Evolutionary conservation across 179 eudicot species (phyloP), one percentile per base, ranked within the genome.

Genomic region (Silene coronaria): DNA sequence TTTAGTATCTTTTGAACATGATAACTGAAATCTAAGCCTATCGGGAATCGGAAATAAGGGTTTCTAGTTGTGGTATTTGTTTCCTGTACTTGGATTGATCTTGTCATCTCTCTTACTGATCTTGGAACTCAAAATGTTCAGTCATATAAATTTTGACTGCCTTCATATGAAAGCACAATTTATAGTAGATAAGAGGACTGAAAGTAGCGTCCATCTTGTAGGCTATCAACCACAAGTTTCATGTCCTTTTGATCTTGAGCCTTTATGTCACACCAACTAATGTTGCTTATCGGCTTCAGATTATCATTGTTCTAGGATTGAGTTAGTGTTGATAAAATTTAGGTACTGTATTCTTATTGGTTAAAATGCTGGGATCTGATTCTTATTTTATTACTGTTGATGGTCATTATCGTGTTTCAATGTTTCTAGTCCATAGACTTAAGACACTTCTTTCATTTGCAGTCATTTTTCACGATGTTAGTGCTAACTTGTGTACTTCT

Each of bases 201-300:
- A 42, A 42, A 42, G 48, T 42, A 42, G 48, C 0, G 14, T 9
- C 48, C 48, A 1, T 42, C 11, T 11, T 3, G 14, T 42, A 36
- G 9, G 45, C 11, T 36, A 36, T 36, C 45, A 8, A 36, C 45
- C 45, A 36, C 45, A 36, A 7, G 28, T 61, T 13, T 42, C 17
- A 65, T 48, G 69, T 34, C 45, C 10, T 23, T 74, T 32, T 74
- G 30, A 23, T 53, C 30, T 58, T 26, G 12, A 21, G 11, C 19
- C 1, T 48, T 24, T 19, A 14, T 0, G 21, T 21, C 32, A 30
- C 4, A 51, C 19, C n/a, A 34, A 9, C 14, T 19, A 10, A 45
- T 60, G 69, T 30, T 21, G 51, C 14, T 77, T 70, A 70, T 27
- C 28, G 28, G 68, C 67, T 6, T 68, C 68, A 76, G 69, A 59